Percentiles rank a stretch among this genome's conserved stretches.
Evolutionary conservation across 2,329 filamentous ascomycete species (phyloP).

Genomic region (Capronia americana): DNA sequence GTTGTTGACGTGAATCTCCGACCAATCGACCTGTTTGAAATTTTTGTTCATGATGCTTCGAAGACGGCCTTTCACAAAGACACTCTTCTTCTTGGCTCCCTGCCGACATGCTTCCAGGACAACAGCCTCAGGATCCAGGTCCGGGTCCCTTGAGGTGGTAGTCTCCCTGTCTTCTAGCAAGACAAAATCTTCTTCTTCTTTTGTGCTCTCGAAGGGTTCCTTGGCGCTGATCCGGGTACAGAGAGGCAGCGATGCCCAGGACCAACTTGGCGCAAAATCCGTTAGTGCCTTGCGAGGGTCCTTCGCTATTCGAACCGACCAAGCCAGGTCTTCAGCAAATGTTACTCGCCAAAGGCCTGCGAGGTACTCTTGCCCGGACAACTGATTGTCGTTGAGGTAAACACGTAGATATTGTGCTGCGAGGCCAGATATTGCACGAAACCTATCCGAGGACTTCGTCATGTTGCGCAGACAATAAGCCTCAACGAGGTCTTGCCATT

Average conservation of each 20-base stretch:
- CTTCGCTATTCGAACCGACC: neutral
- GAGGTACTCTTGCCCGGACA: slow-evolving; percentile 11
- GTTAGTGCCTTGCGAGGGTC: slow-evolving; percentile 4
- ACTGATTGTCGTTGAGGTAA: slow-evolving; percentile 6
- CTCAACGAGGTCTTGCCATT: slow-evolving; percentile 13
- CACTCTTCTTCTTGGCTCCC: slow-evolving; percentile 12
- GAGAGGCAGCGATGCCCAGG: slow-evolving; percentile 14
- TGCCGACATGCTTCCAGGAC: slow-evolving; percentile 9
- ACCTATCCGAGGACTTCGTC: slow-evolving; percentile 6
- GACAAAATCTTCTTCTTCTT: neutral
- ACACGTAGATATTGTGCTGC: slow-evolving; percentile 13
- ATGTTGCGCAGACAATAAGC: slow-evolving; percentile 12
- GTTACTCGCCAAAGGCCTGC: slow-evolving; percentile 15
- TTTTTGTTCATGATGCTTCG: slow-evolving; percentile 8
- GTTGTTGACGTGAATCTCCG: neutral
- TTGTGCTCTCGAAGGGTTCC: neutral
- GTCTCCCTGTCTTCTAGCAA: neutral
- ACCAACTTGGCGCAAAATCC: slow-evolving; percentile 13
- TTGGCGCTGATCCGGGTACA: neutral
- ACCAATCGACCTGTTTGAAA: slow-evolving; percentile 1
- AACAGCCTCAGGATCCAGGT: neutral
- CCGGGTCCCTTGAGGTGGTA: neutral
- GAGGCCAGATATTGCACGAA: slow-evolving; percentile 15
- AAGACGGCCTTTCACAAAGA: neutral
- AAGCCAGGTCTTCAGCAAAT: slow-evolving; percentile 11